phyloP scores from a whole-genome alignment of 352 stramenopile genomes.

The Salisapilia sapeloensis region DNA sequence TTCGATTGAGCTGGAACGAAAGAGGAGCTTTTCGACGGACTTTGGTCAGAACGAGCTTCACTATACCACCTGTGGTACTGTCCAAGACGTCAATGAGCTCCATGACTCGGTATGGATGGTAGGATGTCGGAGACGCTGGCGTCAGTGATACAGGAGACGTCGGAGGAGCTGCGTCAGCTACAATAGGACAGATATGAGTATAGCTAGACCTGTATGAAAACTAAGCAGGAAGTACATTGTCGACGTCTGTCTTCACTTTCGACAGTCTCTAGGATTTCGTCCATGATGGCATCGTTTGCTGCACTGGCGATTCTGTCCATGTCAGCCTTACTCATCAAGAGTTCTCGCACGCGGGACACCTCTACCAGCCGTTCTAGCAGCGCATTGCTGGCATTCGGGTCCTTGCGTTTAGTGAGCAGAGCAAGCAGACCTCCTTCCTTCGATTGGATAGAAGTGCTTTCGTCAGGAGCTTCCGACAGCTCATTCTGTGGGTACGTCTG shows the following conservation, averaged over 20 bases:
- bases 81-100: slow-evolving; percentile 65
- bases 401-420: too few species aligned
- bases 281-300: slow-evolving; percentile 51
- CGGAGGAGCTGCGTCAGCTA: too few species aligned
- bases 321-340: slow-evolving; percentile 42
- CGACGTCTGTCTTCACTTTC: slow-evolving; percentile 31
- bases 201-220: too few species aligned
- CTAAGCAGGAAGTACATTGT: too few species aligned
- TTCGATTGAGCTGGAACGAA: slow-evolving; percentile 3
- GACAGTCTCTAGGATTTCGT: slow-evolving; percentile 51
- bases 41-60: slow-evolving; percentile 55
- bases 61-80: slow-evolving; percentile 53
- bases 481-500: too few species aligned
- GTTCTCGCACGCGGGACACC: slow-evolving; percentile 32
- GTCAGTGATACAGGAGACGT: slow-evolving; percentile 1
- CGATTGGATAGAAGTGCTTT: too few species aligned
- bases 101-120: slow-evolving; percentile 42
- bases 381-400: slow-evolving; percentile 20
- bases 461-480: too few species aligned
- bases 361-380: slow-evolving; percentile 36
- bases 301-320: slow-evolving; percentile 52
- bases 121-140: slow-evolving; percentile 4
- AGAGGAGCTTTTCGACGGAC: slow-evolving; percentile 30
- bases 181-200: too few species aligned
- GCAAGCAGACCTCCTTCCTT: too few species aligned